phyloP scores from a whole-genome alignment of 164 flowering plant species.

The Magnolia kwangsiensis region DNA sequence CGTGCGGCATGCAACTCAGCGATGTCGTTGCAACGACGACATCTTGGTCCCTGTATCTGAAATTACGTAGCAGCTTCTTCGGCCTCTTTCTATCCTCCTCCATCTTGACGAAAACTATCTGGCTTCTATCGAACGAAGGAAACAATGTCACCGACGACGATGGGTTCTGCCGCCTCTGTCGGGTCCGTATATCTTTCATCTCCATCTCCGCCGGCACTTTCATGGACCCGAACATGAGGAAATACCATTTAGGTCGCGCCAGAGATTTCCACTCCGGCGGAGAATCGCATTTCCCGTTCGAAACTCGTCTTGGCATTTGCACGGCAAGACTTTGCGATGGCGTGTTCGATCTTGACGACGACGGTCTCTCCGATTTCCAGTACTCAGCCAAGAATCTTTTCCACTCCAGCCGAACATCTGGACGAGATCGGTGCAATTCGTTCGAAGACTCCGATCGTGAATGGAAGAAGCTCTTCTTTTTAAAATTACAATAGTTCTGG shows the following conservation, averaged over 20 bases:
- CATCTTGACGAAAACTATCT: constrained; percentile 11
- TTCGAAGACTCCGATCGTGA: constrained; percentile 37
- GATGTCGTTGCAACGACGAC: constrained; percentile 40
- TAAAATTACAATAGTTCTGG: too few relatives aligned
- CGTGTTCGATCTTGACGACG: constrained; percentile 12
- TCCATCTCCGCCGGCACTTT: constrained; percentile 66
- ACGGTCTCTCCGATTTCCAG: constrained; percentile 22
- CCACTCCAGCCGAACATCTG: constrained; percentile 12
- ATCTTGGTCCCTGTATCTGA: constrained; percentile 50
- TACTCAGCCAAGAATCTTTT: constrained; percentile 37
- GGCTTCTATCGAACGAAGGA: background rate
- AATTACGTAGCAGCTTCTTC: constrained; percentile 43
- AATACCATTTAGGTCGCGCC: constrained; percentile 24
- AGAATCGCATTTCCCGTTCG: constrained; percentile 4
- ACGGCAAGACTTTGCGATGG: background rate
- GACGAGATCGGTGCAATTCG: constrained; percentile 19
- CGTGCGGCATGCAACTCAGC: constrained; percentile 22
- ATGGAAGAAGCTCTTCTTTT: constrained; percentile 3
- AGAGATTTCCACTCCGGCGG: background rate
- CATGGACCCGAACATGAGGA: constrained; percentile 41
- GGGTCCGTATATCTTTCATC: constrained; percentile 50
- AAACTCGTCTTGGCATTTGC: constrained; percentile 1
- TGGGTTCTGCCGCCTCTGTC: constrained; percentile 45
- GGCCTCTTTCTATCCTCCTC: constrained; percentile 18
- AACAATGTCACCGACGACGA: constrained; percentile 17